Base-by-base conservation (phyloP, 202 grass and related monocot genomes). In the Elaeis oleifera region DNA sequence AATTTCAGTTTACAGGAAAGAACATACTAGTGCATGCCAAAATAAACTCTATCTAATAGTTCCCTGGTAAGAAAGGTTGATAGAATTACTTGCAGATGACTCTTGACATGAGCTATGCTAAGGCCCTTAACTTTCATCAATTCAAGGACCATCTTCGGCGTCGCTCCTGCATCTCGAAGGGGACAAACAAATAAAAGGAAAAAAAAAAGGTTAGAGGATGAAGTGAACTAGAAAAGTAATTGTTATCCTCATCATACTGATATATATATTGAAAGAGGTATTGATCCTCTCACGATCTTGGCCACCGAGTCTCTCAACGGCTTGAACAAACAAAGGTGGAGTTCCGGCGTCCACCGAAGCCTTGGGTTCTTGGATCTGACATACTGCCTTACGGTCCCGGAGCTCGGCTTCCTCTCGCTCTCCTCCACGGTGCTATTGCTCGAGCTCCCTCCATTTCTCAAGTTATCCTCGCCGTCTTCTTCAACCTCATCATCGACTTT, bases 71-170 rank as follows among this genome's bases (percentile, higher is more conserved):
- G 16, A 15, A 29, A 5, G 19, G 0, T 56, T 52, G 49, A 8
- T 11, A 53, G 6, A 25, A 20, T 4, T 76, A 90, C 86, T 61
- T 90, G 86, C 16, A 90, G 79, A 58, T 90, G 86, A 70, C 86
- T 90, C 75, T 90, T 90, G 68, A 90, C 75, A 76, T 90, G 86
- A 68, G 81, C 75, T 76, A 90, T 85, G 82, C 82, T 85, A 16
- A 90, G 86, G 18, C 79, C 86, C 72, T 81, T 77, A 2, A 85
- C 86, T 32, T 85, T 90, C 86, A 90, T 90, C 72, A 82, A 44
- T 15, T 85, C 81, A 59, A 90, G 81, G 54, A 90, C 75, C 17
- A 90, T 64, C 75, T 90, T 90, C 2, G 86, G 86, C 53, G 86
- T 90, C 51, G 86, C 86, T 59, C 78, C 86, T 89, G 50, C 50